phyloP scores from a whole-genome alignment of 2,329 filamentous ascomycete genomes.

The Botrytis aclada region DNA sequence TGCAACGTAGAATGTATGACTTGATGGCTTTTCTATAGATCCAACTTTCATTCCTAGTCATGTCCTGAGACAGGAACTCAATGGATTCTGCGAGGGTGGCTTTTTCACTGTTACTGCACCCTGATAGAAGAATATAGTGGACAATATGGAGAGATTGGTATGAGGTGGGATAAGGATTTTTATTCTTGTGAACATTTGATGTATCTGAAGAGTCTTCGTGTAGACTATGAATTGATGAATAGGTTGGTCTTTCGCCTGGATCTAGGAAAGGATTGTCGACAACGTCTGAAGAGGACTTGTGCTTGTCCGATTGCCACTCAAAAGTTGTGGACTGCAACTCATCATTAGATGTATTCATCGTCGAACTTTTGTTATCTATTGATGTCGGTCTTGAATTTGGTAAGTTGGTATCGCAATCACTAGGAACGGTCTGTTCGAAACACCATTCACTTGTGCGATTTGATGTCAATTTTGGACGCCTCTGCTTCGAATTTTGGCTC shows the following conservation, averaged over 20 bases:
- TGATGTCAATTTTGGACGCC: not conserved
- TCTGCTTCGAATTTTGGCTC: not conserved
- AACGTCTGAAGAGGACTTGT: not conserved
- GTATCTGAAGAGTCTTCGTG: not conserved
- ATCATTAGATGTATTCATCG: not conserved
- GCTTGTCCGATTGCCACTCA: not conserved
- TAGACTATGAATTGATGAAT: too few species aligned
- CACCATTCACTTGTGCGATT: not conserved
- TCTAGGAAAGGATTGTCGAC: not conserved
- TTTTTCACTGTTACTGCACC: not conserved
- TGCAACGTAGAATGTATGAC: not conserved
- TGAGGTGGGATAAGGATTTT: not conserved
- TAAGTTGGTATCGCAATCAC: not conserved
- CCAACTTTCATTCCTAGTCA: not conserved
- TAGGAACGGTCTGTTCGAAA: not conserved
- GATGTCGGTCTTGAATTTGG: not conserved
- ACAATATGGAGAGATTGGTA: too few species aligned
- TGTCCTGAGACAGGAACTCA: not conserved
- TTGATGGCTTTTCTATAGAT: not conserved
- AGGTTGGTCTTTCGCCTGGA: too few species aligned
- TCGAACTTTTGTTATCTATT: not conserved
- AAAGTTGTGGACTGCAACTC: accelerated
- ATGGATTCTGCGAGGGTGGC: not conserved
- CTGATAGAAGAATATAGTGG: not conserved
- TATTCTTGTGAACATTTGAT: not conserved